A percentile compares a stretch with the other conserved stretches of the same genome.
These are phyloP conservation scores for Trametes versicolor DNA, from an alignment of 1,284 basidiomycete genomes.

Conservation along the genomic window DNA sequence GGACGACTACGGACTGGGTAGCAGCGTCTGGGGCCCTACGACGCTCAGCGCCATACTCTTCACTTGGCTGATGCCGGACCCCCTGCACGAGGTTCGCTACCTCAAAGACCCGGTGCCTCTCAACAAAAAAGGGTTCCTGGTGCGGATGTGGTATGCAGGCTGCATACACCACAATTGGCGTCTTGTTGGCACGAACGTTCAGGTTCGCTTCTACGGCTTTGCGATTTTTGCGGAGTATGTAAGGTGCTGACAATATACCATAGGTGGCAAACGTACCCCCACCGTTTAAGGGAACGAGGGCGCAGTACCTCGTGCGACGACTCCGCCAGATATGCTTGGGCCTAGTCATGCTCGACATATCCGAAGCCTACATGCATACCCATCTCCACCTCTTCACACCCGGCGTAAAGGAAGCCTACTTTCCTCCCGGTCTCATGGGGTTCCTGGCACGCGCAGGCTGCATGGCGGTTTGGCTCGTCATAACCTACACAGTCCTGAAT, in stretches of 20 bases:
- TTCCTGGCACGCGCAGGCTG: conserved; percentile 23
- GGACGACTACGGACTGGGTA: conserved; percentile 22
- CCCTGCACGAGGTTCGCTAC: conserved; percentile 16
- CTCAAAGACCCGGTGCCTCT: conserved; percentile 1
- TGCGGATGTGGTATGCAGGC: conserved; percentile 12
- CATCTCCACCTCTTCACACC: conserved; percentile 26
- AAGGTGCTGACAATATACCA: not conserved
- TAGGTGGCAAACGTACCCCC: conserved; percentile 22
- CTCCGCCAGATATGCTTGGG: conserved; percentile 2
- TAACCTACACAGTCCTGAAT: conserved; percentile 33
- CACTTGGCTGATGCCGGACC: conserved; percentile 17
- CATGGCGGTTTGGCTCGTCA: conserved; percentile 20
- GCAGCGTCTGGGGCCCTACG: conserved; percentile 18
- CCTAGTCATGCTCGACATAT: conserved; percentile 24
- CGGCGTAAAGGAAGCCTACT: conserved; percentile 8
- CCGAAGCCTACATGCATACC: conserved; percentile 25
- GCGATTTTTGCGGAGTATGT: not conserved
- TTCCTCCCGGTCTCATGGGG: conserved; percentile 13
- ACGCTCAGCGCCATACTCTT: conserved; percentile 18
- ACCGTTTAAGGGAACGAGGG: conserved; percentile 4
- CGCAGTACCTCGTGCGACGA: conserved; percentile 14
- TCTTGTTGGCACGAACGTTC: conserved; percentile 24
- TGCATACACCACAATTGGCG: conserved; percentile 22
- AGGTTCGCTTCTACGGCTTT: conserved; percentile 6
- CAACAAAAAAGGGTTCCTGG: not conserved